Conservation (phyloP, 257 asterid genomes). For the Plantago major region DNA sequence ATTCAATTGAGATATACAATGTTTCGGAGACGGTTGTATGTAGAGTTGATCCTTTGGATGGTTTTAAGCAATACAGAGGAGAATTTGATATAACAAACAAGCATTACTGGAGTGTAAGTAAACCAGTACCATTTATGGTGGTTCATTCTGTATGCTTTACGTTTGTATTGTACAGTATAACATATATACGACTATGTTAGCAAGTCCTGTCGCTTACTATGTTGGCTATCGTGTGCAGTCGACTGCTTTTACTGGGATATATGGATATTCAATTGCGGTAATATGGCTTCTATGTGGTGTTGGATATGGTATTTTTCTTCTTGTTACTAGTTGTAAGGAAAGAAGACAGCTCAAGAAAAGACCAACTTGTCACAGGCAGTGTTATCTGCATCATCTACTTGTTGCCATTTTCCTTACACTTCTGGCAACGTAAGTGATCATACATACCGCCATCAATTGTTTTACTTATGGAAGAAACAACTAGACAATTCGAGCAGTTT, state of each 20-base stretch:
- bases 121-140: neutral
- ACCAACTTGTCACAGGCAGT: slow-evolving; percentile 32
- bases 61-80: slow-evolving; percentile 70
- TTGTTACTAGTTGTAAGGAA: slow-evolving; percentile 26
- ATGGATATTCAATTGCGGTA: slow-evolving; percentile 59
- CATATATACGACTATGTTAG: too few species aligned
- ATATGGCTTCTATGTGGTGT: slow-evolving; percentile 65
- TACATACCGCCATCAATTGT: neutral
- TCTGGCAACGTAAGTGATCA: slow-evolving; percentile 54
- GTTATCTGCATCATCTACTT: slow-evolving; percentile 40
- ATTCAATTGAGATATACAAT: slow-evolving; percentile 26
- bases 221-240: slow-evolving; percentile 48
- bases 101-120: slow-evolving; percentile 84
- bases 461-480: neutral
- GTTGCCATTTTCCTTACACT: slow-evolving; percentile 46
- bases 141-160: neutral
- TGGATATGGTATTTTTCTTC: slow-evolving; percentile 45
- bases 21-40: slow-evolving; percentile 13
- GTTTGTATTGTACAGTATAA: too few species aligned
- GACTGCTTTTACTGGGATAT: slow-evolving; percentile 60
- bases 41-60: slow-evolving; percentile 49
- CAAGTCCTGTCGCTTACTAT: neutral
- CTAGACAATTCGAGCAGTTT: too few species aligned
- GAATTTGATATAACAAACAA: slow-evolving; percentile 72
- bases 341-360: slow-evolving; percentile 36